These are phyloP conservation scores for Calonectria pteridis DNA, from an alignment of 2,329 filamentous ascomycete species.

Conservation along the genomic window DNA sequence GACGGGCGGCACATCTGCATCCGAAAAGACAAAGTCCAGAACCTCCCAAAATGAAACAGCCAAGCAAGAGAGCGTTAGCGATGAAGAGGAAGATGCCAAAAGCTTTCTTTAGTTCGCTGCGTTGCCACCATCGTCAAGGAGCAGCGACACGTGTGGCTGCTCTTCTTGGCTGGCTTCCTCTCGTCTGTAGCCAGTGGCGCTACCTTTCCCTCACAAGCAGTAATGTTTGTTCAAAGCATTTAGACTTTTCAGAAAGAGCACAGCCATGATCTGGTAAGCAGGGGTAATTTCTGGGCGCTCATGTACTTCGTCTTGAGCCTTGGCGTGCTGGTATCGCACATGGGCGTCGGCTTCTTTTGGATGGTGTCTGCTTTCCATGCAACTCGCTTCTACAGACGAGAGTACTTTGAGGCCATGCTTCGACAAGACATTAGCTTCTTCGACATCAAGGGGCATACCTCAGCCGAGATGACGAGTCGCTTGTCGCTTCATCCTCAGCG, in stretches of 20 bases:
- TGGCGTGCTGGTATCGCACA: slow-evolving; percentile 57
- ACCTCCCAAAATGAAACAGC: neutral
- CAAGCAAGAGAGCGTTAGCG: neutral
- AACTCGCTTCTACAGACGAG: slow-evolving; percentile 46
- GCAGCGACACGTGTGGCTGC: neutral
- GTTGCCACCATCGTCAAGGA: neutral
- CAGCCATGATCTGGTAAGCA: slow-evolving; percentile 43
- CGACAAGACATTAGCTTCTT: slow-evolving; percentile 55
- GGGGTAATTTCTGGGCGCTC: slow-evolving; percentile 63
- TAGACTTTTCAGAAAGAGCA: neutral
- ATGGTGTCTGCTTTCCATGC: slow-evolving; percentile 40
- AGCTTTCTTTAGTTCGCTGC: neutral
- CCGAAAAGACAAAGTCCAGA: neutral
- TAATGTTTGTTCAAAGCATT: neutral
- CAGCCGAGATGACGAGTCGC: slow-evolving; percentile 46
- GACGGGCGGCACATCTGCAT: neutral
- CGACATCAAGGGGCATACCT: slow-evolving; percentile 55
- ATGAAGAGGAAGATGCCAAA: neutral
- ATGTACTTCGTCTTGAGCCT: slow-evolving; percentile 65
- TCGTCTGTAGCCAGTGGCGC: slow-evolving; percentile 19
- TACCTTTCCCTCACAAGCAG: neutral
- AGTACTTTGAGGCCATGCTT: slow-evolving; percentile 42
- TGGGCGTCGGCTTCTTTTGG: slow-evolving; percentile 48
- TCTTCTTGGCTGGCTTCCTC: neutral
- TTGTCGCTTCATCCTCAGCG: slow-evolving; percentile 48